phyloP scores from a whole-genome alignment of 768 basidiomycete genomes.

The Termitomyces sp. region DNA sequence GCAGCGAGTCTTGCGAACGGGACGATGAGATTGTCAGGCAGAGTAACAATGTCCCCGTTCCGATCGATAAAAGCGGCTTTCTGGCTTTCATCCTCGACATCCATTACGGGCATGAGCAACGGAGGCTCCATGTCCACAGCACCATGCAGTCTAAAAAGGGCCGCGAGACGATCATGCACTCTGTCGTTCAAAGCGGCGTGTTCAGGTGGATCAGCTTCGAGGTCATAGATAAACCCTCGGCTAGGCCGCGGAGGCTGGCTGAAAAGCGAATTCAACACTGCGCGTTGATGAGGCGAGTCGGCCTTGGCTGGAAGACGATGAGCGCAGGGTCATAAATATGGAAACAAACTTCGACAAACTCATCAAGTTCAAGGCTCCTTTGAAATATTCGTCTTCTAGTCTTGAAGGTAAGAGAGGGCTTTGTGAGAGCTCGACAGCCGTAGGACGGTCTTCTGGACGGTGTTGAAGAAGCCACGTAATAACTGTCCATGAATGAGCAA shows the following conservation, averaged over 20 bases:
- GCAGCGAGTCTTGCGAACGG: conserved; percentile 86
- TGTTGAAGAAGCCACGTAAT: conserved; percentile 81
- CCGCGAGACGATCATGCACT: conserved; percentile 69
- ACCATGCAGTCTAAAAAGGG: conserved; percentile 84
- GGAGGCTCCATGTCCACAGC: conserved; percentile 86
- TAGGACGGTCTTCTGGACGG: conserved; percentile 71
- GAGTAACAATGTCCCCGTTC: conserved; percentile 67
- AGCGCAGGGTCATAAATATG: neutral
- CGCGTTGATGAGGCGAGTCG: conserved; percentile 76
- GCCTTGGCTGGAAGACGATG: conserved; percentile 49
- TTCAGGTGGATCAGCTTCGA: conserved; percentile 61
- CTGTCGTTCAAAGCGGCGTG: conserved; percentile 66
- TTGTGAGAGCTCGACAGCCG: conserved; percentile 77
- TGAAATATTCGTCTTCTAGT: conserved; percentile 84
- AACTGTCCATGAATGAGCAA: conserved; percentile 33
- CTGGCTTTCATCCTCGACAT: conserved; percentile 55
- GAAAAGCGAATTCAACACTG: conserved; percentile 75
- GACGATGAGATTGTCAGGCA: conserved; percentile 68
- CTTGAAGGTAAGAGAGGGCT: conserved; percentile 70
- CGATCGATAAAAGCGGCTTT: conserved; percentile 76
- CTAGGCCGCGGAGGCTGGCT: conserved; percentile 60
- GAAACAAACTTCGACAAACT: conserved; percentile 33
- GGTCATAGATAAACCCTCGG: conserved; percentile 70
- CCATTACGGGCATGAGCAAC: conserved; percentile 68
- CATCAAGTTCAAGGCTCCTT: conserved; percentile 71